Evolutionary conservation across 768 basidiomycete genomes (phyloP).

Genomic region (Leucocoprinus sp.): DNA sequence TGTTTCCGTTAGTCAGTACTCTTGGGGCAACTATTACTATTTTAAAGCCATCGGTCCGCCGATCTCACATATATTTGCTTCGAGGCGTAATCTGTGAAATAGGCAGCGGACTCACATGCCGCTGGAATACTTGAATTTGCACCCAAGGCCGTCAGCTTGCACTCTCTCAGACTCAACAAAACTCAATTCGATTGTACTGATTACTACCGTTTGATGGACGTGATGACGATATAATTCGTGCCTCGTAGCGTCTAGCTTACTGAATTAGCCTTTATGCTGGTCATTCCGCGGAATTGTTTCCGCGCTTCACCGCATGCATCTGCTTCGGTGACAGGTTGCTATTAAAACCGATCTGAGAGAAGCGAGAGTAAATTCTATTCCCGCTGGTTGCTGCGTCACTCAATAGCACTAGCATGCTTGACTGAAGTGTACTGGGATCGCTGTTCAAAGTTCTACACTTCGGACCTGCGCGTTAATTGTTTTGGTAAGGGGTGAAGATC

Average conservation of each 20-base stretch:
- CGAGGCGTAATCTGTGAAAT: conserved; percentile 5
- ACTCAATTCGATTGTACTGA: background rate
- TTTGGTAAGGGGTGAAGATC: no score
- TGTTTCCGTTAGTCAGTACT: conserved; percentile 1
- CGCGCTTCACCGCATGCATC: conserved; percentile 41
- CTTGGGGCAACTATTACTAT: background rate
- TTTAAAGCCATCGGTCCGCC: conserved; percentile 1
- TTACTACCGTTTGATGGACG: background rate
- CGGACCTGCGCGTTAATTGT: no score
- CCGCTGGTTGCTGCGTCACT: conserved; percentile 15
- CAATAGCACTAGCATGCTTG: conserved; percentile 13
- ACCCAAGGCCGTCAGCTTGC: no score
- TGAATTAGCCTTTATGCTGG: background rate
- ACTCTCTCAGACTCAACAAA: conserved; percentile 18
- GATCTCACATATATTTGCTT: conserved; percentile 2
- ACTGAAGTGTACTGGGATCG: no score
- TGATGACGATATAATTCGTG: conserved; percentile 5
- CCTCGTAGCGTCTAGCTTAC: background rate
- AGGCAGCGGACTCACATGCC: no score
- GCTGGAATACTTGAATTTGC: no score
- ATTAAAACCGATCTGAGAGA: background rate
- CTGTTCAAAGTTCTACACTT: no score
- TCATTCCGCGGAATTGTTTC: conserved; percentile 15
- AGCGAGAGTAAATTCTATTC: background rate
- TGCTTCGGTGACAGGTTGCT: conserved; percentile 9